A percentile compares a stretch with the other conserved stretches of the same genome.
phyloP scores from a whole-genome alignment of 306 rosid genomes.

The Myrica gale region DNA sequence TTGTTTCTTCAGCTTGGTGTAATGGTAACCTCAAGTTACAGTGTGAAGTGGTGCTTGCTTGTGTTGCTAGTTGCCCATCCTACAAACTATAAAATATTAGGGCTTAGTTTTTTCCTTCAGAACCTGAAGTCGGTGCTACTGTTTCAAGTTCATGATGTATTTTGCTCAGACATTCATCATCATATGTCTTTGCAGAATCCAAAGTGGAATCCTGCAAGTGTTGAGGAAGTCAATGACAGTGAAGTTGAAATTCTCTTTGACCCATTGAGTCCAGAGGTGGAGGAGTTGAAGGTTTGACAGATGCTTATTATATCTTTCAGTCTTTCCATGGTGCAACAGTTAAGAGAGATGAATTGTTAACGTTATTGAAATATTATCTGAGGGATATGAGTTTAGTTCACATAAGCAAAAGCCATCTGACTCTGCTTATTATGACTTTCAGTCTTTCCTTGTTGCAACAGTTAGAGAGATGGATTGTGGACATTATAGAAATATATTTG shows the following conservation, averaged over 20 bases:
- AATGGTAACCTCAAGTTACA: slow-evolving; percentile 5
- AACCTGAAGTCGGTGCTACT: background rate
- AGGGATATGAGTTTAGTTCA: background rate
- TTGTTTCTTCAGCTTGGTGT: background rate
- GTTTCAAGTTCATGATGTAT: slow-evolving; percentile 2
- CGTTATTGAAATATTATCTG: background rate
- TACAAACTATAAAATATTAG: background rate
- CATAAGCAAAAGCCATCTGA: too few species aligned
- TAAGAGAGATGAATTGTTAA: slow-evolving; percentile 14
- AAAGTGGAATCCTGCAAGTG: slow-evolving; percentile 69
- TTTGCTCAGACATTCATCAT: slow-evolving; percentile 6
- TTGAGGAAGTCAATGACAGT: slow-evolving; percentile 60
- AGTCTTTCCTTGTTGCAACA: slow-evolving; percentile 10
- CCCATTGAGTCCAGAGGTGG: slow-evolving; percentile 56
- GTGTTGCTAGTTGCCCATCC: slow-evolving; percentile 8
- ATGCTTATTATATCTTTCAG: background rate
- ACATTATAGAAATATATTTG: background rate
- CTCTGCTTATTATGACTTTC: background rate
- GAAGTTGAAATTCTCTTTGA: slow-evolving; percentile 65
- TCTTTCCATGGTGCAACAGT: slow-evolving; percentile 15
- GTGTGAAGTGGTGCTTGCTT: background rate
- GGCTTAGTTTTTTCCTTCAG: background rate
- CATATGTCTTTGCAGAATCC: slow-evolving; percentile 57
- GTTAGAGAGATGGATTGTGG: slow-evolving; percentile 11
- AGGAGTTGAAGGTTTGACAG: slow-evolving; percentile 43